Conservation (phyloP, 257 asterid genomes). For the Penstemon barbatus region DNA sequence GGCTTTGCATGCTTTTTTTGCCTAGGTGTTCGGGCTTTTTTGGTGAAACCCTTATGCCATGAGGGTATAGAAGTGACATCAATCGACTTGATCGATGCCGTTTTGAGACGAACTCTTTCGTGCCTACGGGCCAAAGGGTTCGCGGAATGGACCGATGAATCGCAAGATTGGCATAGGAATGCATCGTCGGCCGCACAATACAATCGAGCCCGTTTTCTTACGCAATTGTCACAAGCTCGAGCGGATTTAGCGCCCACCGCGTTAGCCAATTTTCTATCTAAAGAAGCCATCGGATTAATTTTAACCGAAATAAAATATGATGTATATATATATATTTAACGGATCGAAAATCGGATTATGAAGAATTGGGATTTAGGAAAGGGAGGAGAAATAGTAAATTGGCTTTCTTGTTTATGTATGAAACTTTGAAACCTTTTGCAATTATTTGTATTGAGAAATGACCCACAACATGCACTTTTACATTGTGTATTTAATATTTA, state of each 20-base stretch:
- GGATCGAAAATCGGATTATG: background rate
- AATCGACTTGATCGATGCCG: constrained; percentile 32
- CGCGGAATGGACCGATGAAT: constrained; percentile 74
- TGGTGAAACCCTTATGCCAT: constrained; percentile 69
- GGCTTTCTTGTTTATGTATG: constrained; percentile 27
- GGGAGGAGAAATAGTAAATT: background rate
- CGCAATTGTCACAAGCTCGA: constrained; percentile 76
- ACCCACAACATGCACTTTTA: constrained; percentile 68
- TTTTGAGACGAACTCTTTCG: constrained; percentile 73
- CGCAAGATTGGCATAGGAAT: constrained; percentile 73
- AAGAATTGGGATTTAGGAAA: background rate
- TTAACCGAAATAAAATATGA: background rate
- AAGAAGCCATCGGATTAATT: constrained; percentile 38
- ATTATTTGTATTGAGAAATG: constrained; percentile 45
- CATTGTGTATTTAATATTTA: constrained; percentile 24
- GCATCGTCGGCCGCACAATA: constrained; percentile 90
- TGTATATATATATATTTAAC: background rate
- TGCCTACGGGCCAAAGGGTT: constrained; percentile 73
- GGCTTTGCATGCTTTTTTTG: constrained; percentile 31
- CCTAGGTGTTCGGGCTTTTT: constrained; percentile 72
- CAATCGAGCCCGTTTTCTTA: constrained; percentile 64
- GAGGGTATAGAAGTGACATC: constrained; percentile 33
- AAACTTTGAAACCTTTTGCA: constrained; percentile 29
- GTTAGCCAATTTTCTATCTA: constrained; percentile 47
- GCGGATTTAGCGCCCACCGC: constrained; percentile 63